A percentile compares a stretch with the other conserved stretches of the same genome.
phyloP scores from a whole-genome alignment of 192 early-diverging fungal genomes.

The Coemansia sp. region DNA sequence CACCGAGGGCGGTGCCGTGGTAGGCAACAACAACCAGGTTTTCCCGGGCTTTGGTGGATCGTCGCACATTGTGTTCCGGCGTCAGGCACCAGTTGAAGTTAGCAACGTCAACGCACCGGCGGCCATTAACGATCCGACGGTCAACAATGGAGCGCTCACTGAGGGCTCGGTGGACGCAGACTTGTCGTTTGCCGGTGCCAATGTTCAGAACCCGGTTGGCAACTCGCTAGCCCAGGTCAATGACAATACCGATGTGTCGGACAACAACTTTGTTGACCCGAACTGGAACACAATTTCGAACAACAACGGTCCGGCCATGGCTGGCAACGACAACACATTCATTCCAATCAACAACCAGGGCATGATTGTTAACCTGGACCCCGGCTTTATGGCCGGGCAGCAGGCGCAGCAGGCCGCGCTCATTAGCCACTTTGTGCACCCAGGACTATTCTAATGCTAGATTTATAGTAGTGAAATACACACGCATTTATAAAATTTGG shows the following conservation, averaged over 20 bases:
- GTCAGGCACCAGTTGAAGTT: constrained; percentile 28
- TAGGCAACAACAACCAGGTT: constrained; percentile 47
- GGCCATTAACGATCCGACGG: constrained; percentile 35
- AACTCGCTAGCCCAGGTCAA: constrained; percentile 51
- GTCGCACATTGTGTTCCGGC: constrained; percentile 22
- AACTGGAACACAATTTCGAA: constrained; percentile 40
- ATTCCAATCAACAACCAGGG: constrained; percentile 50
- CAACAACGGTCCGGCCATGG: constrained; percentile 46
- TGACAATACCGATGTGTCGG: constrained; percentile 47
- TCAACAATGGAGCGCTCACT: constrained; percentile 41
- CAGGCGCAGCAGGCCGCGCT: constrained; percentile 41
- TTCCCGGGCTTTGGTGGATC: constrained; percentile 1
- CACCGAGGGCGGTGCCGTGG: constrained; percentile 31
- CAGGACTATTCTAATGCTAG: constrained; percentile 20
- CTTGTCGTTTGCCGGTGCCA: constrained; percentile 36
- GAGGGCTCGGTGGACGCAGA: constrained; percentile 33
- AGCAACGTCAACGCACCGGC: constrained; percentile 45
- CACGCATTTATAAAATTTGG: background rate
- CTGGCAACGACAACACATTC: constrained; percentile 45
- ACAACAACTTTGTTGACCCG: constrained; percentile 49
- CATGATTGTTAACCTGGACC: constrained; percentile 51
- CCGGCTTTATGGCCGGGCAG: constrained; percentile 26
- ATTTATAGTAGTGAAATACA: background rate
- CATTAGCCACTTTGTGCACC: constrained; percentile 36
- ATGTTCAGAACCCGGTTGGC: constrained; percentile 38